These are phyloP conservation scores for Cynara cardunculus DNA, from an alignment of 129 eudicot genomes.

Conservation along the genomic window DNA sequence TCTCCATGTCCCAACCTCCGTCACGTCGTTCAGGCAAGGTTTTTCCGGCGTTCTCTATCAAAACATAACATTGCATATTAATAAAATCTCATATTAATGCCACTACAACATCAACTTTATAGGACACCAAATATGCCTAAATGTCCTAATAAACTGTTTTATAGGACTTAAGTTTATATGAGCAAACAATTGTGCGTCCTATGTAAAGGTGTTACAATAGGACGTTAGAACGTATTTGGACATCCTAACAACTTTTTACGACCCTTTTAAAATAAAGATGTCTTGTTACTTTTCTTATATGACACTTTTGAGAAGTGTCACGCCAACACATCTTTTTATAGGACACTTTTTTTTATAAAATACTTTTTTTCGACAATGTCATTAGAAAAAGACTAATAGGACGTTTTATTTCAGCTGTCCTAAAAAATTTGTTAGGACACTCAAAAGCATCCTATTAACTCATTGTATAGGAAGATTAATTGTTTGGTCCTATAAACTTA, in stretches of 20 bases:
- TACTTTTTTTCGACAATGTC: neutral
- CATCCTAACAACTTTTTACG: neutral
- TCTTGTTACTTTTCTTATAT: neutral
- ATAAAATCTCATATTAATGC: neutral
- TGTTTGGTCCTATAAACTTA: no score
- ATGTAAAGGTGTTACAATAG: neutral
- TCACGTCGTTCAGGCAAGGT: conserved; percentile 88
- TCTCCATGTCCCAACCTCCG: conserved; percentile 96
- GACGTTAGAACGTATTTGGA: neutral
- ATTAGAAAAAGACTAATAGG: neutral
- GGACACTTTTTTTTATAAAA: neutral
- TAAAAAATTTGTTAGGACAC: no score
- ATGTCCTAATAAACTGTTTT: neutral
- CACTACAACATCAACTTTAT: neutral
- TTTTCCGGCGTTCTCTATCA: conserved; percentile 89
- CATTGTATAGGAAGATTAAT: no score
- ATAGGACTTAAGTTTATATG: neutral
- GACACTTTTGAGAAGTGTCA: neutral
- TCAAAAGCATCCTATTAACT: neutral
- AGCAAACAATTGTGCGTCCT: neutral
- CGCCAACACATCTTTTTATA: neutral
- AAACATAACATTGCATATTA: conserved; percentile 2
- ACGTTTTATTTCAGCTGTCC: neutral
- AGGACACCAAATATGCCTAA: neutral
- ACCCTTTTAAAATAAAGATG: neutral